Base-by-base conservation (phyloP, 331 rosid species). In the Dryas integrifolia region DNA sequence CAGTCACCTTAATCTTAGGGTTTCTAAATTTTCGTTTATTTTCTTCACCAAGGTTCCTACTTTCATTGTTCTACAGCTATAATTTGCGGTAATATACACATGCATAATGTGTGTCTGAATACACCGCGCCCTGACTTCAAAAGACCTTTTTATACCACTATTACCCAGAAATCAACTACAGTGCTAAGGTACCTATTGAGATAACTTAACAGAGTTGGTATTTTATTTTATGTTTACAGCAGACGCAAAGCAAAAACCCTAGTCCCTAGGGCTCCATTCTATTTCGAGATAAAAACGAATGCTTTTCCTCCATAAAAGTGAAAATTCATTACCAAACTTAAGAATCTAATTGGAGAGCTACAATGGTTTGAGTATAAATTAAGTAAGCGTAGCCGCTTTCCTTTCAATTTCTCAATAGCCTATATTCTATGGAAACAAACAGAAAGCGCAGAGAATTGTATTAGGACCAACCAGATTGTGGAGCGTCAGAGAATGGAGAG, bases 201-300 rank as follows among this genome's bases (percentile, higher is more conserved):
- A 50, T 50, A 12, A 50, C 18, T 13, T 14, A 50, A 50, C 55
- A 50, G 7, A n/a, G n/a, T 50, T 14, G 18, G 55, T 50, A 12
- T 6, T 14, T 50, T 13, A 4, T 50, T 30, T 1, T 30, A 30
- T 30, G 35, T 30, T 30, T 30, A 30, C 35, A 50, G 41, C 65
- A 59, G 46, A 60, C 9, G 18, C 46, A 39, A 8, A 60, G 65
- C 65, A 21, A 41, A 62, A 60, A 62, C 67, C 67, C 67, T 62
- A 41, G 46, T 62, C 49, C 50, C 9, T 4, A 40, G 15, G 10
- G 67, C 7, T 41, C 67, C 49, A 62, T 62, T 62, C 67, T 62
- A 41, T 15, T 62, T 62, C 14, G 53, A 65, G 5, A 41, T 15
- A 6, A 44, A 8, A 9, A 2, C 13, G 49, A 24, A 48, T 9